Percentiles rank a stretch among this genome's conserved stretches.
Evolutionary conservation across 768 basidiomycete genomes (phyloP).

Genomic region (Trametopsis cervina): DNA sequence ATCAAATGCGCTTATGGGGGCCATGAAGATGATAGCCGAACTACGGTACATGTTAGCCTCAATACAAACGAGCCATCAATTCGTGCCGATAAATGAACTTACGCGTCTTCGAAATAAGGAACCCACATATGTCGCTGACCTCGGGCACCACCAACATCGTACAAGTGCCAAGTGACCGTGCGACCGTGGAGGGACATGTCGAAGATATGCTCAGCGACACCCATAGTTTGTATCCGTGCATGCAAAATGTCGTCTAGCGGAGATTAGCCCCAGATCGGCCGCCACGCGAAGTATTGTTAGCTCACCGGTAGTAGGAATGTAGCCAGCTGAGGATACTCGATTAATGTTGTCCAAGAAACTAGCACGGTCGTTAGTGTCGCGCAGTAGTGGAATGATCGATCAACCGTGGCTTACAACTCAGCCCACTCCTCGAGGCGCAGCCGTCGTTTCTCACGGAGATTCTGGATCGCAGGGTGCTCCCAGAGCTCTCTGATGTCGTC

Average conservation of each 20-base stretch:
- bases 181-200: slow-evolving; percentile 78
- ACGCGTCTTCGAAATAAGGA: slow-evolving; percentile 78
- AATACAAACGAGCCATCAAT: too few species aligned
- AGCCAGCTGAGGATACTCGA: slow-evolving; percentile 62
- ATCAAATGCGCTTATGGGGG: slow-evolving; percentile 82
- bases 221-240: slow-evolving; percentile 89
- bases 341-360: slow-evolving; percentile 74
- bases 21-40: slow-evolving; percentile 79
- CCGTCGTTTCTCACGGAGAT: slow-evolving; percentile 58
- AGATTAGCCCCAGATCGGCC: slow-evolving; percentile 13
- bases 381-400: slow-evolving; percentile 1
- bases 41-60: slow-evolving; percentile 4
- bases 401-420: slow-evolving; percentile 59
- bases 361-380: slow-evolving; percentile 12
- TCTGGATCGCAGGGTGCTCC: slow-evolving; percentile 64
- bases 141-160: slow-evolving; percentile 79
- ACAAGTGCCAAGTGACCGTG: slow-evolving; percentile 71
- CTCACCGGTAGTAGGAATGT: slow-evolving; percentile 70
- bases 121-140: slow-evolving; percentile 76
- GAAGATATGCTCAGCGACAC: slow-evolving; percentile 78
- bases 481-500: slow-evolving; percentile 69
- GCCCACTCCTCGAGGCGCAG: slow-evolving; percentile 83
- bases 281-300: slow-evolving; percentile 2
- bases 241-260: slow-evolving; percentile 74
- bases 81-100: slow-evolving; percentile 10